Base-by-base conservation (phyloP, 768 basidiomycete species). In the Myochromella boudieri region DNA sequence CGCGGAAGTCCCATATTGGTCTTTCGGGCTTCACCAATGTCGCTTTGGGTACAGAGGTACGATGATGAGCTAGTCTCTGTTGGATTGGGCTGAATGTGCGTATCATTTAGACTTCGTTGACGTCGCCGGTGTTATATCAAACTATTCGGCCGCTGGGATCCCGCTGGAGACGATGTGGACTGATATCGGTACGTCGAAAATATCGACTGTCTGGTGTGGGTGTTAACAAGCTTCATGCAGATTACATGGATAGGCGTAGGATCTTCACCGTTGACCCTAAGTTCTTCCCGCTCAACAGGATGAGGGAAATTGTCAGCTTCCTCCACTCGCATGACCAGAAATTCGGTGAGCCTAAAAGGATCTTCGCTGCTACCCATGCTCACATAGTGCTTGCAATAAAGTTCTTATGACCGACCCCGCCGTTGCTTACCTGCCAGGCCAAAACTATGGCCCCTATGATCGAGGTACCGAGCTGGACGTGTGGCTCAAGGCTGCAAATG, bases 151-250 rank as follows among this genome's bases (percentile, higher is more conserved):
- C 1, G 81, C 82, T 0, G 59, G 64, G 3, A 87, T 88, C 43
- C 85, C 85, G 6, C 72, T 87, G 3, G 84, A 88, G 61, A 85
- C 84, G 0, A 86, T 87, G 84, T 87, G 85, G 85, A 85, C 84
- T 2, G 85, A 87, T 60, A 87, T 87, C 27, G 82, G 83, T 77
- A 54, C 12, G 55, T 4, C 3, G 15, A 17, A 6, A 3, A 46
- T 15, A 42, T 37, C 27, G 25, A 10, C 25, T 2, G 14, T 25
- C 20, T 15, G 7, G 0, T 18, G 17, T 22, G 18, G n/a, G 38
- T 29, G 9, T 37, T 36, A 2, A 49, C 10, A 27, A 22, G 25
- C 20, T 15, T 14, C 26, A 6, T 25, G 17, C 26, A 83, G 82
- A 88, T 60, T 87, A 86, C 62, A 87, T 87, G 84, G 69, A 77